Percentiles rank a stretch among this genome's conserved stretches.
phyloP scores from a whole-genome alignment of 2,329 filamentous ascomycete species.

The Diaporthe capsici region DNA sequence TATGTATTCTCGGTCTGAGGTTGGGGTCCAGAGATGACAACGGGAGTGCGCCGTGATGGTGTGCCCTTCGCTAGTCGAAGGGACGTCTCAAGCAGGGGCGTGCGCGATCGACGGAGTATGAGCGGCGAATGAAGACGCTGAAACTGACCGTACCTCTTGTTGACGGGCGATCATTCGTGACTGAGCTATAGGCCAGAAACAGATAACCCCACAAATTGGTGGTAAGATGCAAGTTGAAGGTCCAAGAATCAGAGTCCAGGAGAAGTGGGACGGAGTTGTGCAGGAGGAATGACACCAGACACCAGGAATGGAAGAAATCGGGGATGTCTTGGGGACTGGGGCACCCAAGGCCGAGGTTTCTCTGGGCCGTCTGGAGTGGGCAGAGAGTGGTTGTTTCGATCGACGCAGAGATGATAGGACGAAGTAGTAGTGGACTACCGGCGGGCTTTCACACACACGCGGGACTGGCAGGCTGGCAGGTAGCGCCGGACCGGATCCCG shows the following conservation, averaged over 20 bases:
- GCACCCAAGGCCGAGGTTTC: conserved; percentile 20
- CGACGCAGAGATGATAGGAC: conserved; percentile 32
- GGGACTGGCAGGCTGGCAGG: neutral
- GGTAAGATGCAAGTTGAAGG: conserved; percentile 14
- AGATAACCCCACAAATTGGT: conserved; percentile 22
- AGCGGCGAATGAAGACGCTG: conserved; percentile 29
- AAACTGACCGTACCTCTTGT: conserved; percentile 31
- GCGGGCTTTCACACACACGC: neutral
- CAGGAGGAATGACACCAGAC: conserved; percentile 1
- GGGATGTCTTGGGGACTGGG: conserved; percentile 25
- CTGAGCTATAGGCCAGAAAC: conserved; percentile 4
- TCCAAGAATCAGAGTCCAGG: neutral
- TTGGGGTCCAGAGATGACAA: conserved; percentile 8
- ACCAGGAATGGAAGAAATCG: conserved; percentile 9
- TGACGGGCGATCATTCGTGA: conserved; percentile 31
- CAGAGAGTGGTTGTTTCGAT: conserved; percentile 29
- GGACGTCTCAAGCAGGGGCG: conserved; percentile 28
- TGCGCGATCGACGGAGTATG: conserved; percentile 31
- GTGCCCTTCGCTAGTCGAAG: conserved; percentile 8
- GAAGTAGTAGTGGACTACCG: neutral
- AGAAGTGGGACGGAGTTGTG: conserved; percentile 28
- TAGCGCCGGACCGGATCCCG: neutral
- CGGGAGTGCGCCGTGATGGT: neutral
- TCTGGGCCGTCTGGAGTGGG: conserved; percentile 29
- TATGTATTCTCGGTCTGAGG: neutral